Percentiles rank a stretch among this genome's conserved stretches.
These are phyloP conservation scores for Penicillium oxalicum DNA, from an alignment of 2,329 filamentous ascomycete genomes.

Conservation along the genomic window DNA sequence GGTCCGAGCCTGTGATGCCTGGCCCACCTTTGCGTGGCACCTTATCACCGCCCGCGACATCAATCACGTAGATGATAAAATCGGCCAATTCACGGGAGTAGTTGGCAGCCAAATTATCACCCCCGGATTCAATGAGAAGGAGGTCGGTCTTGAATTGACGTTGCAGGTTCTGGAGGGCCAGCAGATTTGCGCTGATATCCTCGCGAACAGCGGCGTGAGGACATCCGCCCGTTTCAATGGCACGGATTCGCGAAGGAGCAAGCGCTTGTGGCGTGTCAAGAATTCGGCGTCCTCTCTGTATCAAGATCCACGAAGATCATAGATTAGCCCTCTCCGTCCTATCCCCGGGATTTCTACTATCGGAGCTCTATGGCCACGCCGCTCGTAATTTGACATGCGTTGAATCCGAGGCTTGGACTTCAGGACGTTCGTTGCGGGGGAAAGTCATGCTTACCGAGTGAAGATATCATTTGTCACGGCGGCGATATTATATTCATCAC, in stretches of 20 bases:
- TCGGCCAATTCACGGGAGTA: slow-evolving; percentile 93
- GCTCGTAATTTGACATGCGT: too few relatives aligned
- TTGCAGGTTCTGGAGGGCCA: slow-evolving; percentile 85
- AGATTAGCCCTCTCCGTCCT: not conserved
- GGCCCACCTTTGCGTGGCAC: slow-evolving; percentile 92
- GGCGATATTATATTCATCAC: slow-evolving; percentile 75
- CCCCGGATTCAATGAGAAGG: slow-evolving; percentile 88
- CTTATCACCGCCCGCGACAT: slow-evolving; percentile 94
- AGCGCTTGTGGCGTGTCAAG: slow-evolving; percentile 80
- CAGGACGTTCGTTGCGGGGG: too few relatives aligned
- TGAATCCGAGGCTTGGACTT: too few relatives aligned
- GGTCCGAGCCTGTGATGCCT: slow-evolving; percentile 91
- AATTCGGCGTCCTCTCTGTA: slow-evolving; percentile 92
- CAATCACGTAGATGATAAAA: slow-evolving; percentile 98
- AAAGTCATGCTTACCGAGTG: slow-evolving; percentile 52
- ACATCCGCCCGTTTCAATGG: slow-evolving; percentile 96
- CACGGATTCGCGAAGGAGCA: slow-evolving; percentile 74
- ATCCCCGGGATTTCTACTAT: too few relatives aligned
- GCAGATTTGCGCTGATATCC: slow-evolving; percentile 90
- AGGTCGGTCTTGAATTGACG: slow-evolving; percentile 72
- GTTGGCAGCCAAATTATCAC: slow-evolving; percentile 95
- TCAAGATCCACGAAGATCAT: not conserved
- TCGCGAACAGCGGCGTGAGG: slow-evolving; percentile 96
- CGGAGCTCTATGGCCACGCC: too few relatives aligned
- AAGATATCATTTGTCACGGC: slow-evolving; percentile 99